A percentile compares a stretch with the other conserved stretches of the same genome.
Evolutionary conservation across 2,329 filamentous ascomycete species (phyloP).

Genomic region (Epichloe typhina): DNA sequence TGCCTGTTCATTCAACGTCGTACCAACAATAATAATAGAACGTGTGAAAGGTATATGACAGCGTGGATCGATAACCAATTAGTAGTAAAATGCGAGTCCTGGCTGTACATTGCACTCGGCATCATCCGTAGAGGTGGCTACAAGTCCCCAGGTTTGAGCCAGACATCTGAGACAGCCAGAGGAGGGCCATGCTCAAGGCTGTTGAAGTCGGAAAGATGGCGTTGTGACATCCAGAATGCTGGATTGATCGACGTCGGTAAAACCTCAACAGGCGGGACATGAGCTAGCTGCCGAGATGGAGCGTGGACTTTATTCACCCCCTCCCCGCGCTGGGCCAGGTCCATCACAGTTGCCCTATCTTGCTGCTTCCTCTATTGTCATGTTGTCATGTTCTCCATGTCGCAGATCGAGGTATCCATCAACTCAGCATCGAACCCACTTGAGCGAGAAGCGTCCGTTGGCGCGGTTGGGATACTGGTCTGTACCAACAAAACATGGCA

Average conservation of each 20-base stretch:
- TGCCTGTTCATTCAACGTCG: no score
- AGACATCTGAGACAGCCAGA: constrained; percentile 1
- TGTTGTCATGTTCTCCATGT: no score
- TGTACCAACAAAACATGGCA: no score
- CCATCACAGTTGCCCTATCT: neutral
- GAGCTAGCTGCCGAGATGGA: neutral
- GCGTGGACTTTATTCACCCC: neutral
- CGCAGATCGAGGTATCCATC: no score
- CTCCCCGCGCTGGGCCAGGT: neutral
- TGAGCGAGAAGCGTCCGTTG: neutral
- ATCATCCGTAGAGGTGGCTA: constrained; percentile 1
- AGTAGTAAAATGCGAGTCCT: neutral
- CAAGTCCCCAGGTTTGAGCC: neutral
- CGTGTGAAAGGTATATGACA: neutral
- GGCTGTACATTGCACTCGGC: neutral
- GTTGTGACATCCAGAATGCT: constrained; percentile 2
- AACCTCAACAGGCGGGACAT: constrained; percentile 2
- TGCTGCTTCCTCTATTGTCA: neutral
- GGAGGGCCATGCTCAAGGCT: neutral
- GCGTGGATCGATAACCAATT: neutral
- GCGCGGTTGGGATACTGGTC: no score
- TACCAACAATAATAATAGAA: neutral
- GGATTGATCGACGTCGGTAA: constrained; percentile 8
- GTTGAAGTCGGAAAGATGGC: neutral
- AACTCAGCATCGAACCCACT: neutral